phyloP scores from a whole-genome alignment of 306 rosid genomes.

The Cucurbita pepo region DNA sequence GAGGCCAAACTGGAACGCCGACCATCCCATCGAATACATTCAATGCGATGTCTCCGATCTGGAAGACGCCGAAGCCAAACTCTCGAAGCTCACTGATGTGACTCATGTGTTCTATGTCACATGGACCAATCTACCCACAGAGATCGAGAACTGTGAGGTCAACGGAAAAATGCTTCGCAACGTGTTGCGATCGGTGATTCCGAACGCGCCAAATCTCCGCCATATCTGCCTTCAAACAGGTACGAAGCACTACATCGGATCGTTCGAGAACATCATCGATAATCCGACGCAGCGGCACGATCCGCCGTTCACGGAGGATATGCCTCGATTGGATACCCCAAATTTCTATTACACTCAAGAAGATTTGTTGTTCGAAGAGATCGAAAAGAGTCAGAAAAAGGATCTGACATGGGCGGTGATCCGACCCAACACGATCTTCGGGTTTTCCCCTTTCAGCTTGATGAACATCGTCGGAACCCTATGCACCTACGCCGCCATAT shows the following conservation, averaged over 20 bases:
- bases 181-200: constrained; percentile 35
- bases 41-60: constrained; percentile 58
- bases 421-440: constrained; percentile 33
- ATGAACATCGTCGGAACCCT: constrained; percentile 42
- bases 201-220: constrained; percentile 44
- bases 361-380: constrained; percentile 38
- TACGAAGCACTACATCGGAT: constrained; percentile 38
- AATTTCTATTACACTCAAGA: constrained; percentile 50
- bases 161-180: constrained; percentile 48
- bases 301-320: constrained; percentile 52
- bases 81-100: constrained; percentile 41
- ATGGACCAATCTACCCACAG: constrained; percentile 36
- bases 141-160: constrained; percentile 33
- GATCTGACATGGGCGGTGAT: constrained; percentile 50
- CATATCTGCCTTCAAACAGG: constrained; percentile 70
- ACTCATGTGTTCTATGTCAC: constrained; percentile 57
- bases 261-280: constrained; percentile 22
- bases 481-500: constrained; percentile 49
- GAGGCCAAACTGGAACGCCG: constrained; percentile 53
- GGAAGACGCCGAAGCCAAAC: constrained; percentile 33
- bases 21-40: constrained; percentile 45
- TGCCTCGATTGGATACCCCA: constrained; percentile 35
- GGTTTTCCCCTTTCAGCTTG: constrained; percentile 58
- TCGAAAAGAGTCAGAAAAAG: constrained; percentile 17
- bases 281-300: constrained; percentile 20